Conservation (phyloP, 108 stramenopile genomes). For the Nitzschia putrida region DNA sequence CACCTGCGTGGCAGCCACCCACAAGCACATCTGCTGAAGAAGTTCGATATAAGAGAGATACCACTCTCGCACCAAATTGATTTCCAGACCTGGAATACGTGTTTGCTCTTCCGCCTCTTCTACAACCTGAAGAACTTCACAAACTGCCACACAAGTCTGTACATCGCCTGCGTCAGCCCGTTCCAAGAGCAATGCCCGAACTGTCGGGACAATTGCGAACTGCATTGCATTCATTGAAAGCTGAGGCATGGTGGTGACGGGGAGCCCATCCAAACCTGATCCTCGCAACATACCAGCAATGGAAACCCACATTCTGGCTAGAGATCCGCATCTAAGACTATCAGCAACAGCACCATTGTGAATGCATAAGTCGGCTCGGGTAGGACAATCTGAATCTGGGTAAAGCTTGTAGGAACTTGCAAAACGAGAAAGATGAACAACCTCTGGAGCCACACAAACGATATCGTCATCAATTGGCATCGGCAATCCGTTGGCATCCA, state of each 20-base stretch:
- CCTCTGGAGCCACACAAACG: constrained; percentile 70
- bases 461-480: constrained; percentile 17
- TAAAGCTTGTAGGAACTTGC: constrained; percentile 67
- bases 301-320: constrained; percentile 79
- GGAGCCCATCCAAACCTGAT: constrained; percentile 52
- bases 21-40: constrained; percentile 82
- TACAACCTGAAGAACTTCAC: constrained; percentile 81
- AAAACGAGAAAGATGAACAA: constrained; percentile 78
- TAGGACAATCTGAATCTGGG: constrained; percentile 43
- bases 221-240: constrained; percentile 54
- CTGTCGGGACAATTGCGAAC: constrained; percentile 64
- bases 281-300: constrained; percentile 62
- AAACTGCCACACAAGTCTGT: constrained; percentile 80
- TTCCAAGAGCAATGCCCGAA: constrained; percentile 62
- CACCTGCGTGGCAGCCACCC: constrained; percentile 66
- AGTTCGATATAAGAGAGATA: constrained; percentile 85
- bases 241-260: constrained; percentile 10
- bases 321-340: constrained; percentile 46
- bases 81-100: constrained; percentile 56
- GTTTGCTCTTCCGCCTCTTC: constrained; percentile 41
- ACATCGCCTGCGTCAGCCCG: constrained; percentile 86
- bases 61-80: constrained; percentile 80
- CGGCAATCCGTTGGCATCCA: constrained; percentile 49
- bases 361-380: constrained; percentile 67
- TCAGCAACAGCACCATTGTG: constrained; percentile 72